Evolutionary conservation across 139 green algal species (phyloP).

Genomic region (Tetradesmus obliquus): DNA sequence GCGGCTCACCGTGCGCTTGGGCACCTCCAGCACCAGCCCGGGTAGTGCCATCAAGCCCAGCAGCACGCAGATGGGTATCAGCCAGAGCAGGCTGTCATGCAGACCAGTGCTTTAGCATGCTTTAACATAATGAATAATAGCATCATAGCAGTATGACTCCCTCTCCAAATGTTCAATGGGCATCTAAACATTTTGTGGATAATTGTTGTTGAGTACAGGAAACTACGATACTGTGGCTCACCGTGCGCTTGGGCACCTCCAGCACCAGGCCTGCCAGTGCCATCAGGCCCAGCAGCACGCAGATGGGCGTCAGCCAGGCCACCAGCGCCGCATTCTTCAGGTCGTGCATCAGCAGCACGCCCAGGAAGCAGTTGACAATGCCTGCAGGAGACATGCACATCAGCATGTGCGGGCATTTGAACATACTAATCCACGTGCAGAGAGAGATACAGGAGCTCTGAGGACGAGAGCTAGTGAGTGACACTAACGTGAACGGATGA

Average conservation of each 20-base stretch:
- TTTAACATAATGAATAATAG: background rate
- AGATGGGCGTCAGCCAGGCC: background rate
- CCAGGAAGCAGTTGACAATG: constrained; percentile 12
- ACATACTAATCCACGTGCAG: background rate
- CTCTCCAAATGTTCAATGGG: background rate
- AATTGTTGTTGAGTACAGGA: background rate
- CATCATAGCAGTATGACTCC: background rate
- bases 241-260: background rate
- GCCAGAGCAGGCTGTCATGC: background rate
- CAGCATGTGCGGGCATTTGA: background rate
- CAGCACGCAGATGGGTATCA: background rate
- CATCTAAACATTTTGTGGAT: background rate
- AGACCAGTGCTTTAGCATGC: background rate
- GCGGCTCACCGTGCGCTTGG: background rate
- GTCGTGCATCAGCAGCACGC: constrained; percentile 18
- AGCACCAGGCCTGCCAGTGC: background rate
- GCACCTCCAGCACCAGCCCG: background rate
- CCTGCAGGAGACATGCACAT: background rate
- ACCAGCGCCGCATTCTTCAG: background rate
- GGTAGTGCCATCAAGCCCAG: background rate
- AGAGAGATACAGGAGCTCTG: background rate
- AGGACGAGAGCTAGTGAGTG: background rate
- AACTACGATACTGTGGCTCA: too few species aligned
- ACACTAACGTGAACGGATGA: too few species aligned
- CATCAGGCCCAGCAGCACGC: background rate